phyloP scores from a whole-genome alignment of 2,329 filamentous ascomycete species.

The Talaromyces sp. region DNA sequence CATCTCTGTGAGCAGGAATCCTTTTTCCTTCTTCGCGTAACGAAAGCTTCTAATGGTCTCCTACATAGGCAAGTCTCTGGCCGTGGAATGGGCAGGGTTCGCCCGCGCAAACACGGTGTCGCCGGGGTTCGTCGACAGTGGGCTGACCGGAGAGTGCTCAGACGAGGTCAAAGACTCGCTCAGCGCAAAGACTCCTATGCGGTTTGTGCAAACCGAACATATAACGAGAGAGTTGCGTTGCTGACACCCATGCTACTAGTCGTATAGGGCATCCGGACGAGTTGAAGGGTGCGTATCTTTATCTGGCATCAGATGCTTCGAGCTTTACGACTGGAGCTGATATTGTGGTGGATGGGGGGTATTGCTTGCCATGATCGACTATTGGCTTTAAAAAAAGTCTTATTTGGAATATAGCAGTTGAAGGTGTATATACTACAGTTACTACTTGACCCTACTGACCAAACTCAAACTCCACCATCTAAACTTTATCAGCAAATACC shows the following conservation, averaged over 20 bases:
- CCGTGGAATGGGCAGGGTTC: slow-evolving; percentile 72
- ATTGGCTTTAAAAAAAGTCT: not conserved
- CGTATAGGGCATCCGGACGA: slow-evolving; percentile 23
- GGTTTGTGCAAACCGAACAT: not conserved
- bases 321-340: slow-evolving; percentile 48
- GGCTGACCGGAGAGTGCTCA: not conserved
- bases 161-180: not conserved
- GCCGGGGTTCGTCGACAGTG: not conserved
- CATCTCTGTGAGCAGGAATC: not conserved
- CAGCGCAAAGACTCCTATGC: not conserved
- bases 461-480: too few species aligned
- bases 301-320: slow-evolving; percentile 44
- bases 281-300: slow-evolving; percentile 45
- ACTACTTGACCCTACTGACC: too few species aligned
- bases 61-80: slow-evolving; percentile 58
- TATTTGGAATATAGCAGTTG: too few species aligned
- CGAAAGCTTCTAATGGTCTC: not conserved
- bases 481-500: too few species aligned
- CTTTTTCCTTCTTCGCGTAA: not conserved
- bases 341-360: slow-evolving; percentile 47
- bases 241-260: not conserved
- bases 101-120: slow-evolving; percentile 60
- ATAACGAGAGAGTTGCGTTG: not conserved
- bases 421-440: too few species aligned
- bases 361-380: slow-evolving; percentile 16